phyloP scores from a whole-genome alignment of 164 flowering plant genomes.

The Piper betle region DNA sequence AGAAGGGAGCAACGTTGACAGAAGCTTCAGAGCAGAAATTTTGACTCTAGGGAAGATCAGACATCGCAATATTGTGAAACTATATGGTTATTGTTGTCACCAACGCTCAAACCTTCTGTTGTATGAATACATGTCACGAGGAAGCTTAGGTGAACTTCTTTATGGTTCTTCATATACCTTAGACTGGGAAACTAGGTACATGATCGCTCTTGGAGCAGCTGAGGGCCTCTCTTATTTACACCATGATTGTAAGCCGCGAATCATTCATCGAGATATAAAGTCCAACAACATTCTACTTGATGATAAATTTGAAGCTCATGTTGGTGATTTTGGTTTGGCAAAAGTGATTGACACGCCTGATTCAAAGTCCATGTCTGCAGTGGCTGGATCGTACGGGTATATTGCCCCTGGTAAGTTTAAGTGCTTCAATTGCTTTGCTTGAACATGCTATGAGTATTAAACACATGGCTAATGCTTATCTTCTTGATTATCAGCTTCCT shows the following conservation, averaged over 20 bases:
- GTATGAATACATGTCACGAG: conserved; percentile 78
- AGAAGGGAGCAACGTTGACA: conserved; percentile 68
- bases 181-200: conserved; percentile 74
- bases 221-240: conserved; percentile 88
- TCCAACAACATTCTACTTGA: conserved; percentile 86
- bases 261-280: conserved; percentile 94
- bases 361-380: conserved; percentile 86
- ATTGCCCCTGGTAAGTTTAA: conserved; percentile 90
- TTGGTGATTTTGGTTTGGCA: conserved; percentile 96
- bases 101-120: conserved; percentile 83
- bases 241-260: conserved; percentile 91
- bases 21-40: conserved; percentile 85
- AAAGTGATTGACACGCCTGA: conserved; percentile 95
- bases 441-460: neutral
- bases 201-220: conserved; percentile 86
- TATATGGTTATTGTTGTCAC: conserved; percentile 77
- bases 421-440: neutral
- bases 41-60: conserved; percentile 75
- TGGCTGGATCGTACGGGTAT: conserved; percentile 99
- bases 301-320: conserved; percentile 80
- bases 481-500: too few species aligned
- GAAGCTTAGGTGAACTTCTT: conserved; percentile 84
- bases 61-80: conserved; percentile 90
- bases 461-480: too few species aligned
- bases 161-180: conserved; percentile 47